phyloP scores from a whole-genome alignment of 208 protist species.

The Trypanosoma avium region DNA sequence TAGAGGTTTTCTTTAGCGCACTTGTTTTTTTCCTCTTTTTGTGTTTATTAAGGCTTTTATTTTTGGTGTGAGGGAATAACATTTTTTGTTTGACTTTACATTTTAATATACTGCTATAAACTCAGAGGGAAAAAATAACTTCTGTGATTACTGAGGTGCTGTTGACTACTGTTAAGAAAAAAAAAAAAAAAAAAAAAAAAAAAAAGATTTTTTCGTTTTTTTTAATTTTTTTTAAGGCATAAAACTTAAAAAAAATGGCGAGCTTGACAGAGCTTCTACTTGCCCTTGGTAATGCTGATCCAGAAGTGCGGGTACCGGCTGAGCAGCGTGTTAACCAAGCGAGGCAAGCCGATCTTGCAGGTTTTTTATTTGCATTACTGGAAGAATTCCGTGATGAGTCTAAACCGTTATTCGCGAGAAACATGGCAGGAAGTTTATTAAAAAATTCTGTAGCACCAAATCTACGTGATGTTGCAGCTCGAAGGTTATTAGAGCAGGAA shows the following conservation, averaged over 20 bases:
- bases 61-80: no score
- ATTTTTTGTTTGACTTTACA: no score
- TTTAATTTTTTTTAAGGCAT: constrained; percentile 8
- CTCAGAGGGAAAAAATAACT: constrained; percentile 12
- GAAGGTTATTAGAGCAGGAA: constrained; percentile 54
- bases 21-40: constrained; percentile 8
- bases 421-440: constrained; percentile 93
- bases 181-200: neutral
- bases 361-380: constrained; percentile 87
- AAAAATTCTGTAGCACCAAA: constrained; percentile 95
- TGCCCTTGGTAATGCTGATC: constrained; percentile 68
- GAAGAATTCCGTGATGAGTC: constrained; percentile 90
- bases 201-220: neutral
- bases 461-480: constrained; percentile 69
- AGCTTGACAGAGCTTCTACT: constrained; percentile 69
- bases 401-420: constrained; percentile 77
- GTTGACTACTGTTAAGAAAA: no score
- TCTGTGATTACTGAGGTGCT: constrained; percentile 1
- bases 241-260: constrained; percentile 32
- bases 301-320: constrained; percentile 64
- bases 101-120: no score
- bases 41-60: constrained; percentile 14
- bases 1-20: neutral
- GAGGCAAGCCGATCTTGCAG: constrained; percentile 65
- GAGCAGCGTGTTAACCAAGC: constrained; percentile 71